These are phyloP conservation scores for Combretum micranthum DNA, from an alignment of 345 rosid genomes.

Conservation along the genomic window DNA sequence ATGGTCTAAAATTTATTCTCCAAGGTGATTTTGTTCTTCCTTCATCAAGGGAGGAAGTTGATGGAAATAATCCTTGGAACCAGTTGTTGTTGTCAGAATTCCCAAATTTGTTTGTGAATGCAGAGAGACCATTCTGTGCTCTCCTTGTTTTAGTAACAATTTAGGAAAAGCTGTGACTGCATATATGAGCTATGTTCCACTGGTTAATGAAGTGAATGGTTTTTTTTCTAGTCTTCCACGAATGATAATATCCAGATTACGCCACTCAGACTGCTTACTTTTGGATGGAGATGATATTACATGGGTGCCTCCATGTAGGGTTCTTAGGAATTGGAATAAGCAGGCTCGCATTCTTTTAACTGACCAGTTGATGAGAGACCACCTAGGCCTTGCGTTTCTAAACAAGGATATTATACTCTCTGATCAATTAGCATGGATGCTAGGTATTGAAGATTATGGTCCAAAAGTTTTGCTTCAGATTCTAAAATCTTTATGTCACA, in stretches of 20 bases:
- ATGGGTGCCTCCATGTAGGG: conserved; percentile 92
- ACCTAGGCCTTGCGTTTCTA: conserved; percentile 80
- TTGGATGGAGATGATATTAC: conserved; percentile 62
- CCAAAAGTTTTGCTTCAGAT: conserved; percentile 63
- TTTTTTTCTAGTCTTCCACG: conserved; percentile 79
- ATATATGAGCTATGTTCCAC: conserved; percentile 87
- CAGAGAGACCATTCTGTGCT: conserved; percentile 59
- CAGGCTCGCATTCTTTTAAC: conserved; percentile 50
- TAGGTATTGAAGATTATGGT: conserved; percentile 74
- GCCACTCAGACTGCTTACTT: conserved; percentile 64
- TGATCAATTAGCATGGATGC: conserved; percentile 72
- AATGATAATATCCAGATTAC: conserved; percentile 48
- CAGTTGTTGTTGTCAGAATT: conserved; percentile 78
- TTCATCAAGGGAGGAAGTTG: conserved; percentile 98
- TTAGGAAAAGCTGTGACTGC: conserved; percentile 77
- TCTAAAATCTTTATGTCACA: conserved; percentile 43
- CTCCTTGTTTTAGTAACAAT: conserved; percentile 67
- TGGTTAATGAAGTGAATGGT: conserved; percentile 88
- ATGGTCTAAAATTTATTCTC: conserved; percentile 87
- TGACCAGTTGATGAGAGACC: conserved; percentile 54
- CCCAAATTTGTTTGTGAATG: conserved; percentile 69
- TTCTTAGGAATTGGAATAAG: conserved; percentile 79
- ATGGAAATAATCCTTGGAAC: conserved; percentile 89
- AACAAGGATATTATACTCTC: conserved; percentile 61
- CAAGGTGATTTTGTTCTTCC: conserved; percentile 97